Conservation (phyloP, 1,284 basidiomycete genomes). For the Leccinum cinnamomeum region DNA sequence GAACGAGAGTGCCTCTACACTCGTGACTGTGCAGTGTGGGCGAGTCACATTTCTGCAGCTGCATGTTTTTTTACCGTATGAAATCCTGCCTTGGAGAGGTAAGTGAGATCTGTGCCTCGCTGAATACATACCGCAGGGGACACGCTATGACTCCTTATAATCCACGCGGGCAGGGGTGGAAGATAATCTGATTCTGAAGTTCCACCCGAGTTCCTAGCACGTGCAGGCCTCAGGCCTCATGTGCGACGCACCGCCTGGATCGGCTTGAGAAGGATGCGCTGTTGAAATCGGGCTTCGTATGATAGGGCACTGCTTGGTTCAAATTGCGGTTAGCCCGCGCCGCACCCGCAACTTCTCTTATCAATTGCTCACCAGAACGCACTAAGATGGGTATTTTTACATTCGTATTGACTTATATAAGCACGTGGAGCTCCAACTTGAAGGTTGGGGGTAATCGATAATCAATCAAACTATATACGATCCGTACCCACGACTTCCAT, state of each 20-base stretch:
- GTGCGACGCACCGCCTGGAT: slow-evolving; percentile 6
- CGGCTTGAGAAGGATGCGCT: background rate
- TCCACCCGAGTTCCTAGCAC: background rate
- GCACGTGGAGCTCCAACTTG: background rate
- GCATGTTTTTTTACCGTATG: background rate
- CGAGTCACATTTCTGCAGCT: background rate
- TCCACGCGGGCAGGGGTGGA: background rate
- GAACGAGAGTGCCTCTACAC: background rate
- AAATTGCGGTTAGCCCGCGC: background rate
- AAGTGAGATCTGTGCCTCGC: background rate
- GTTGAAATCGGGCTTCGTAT: background rate
- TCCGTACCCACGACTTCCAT: background rate
- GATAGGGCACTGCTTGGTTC: background rate
- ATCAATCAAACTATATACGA: background rate
- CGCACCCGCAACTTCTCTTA: background rate
- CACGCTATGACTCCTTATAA: background rate
- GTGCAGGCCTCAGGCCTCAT: background rate
- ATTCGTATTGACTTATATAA: background rate
- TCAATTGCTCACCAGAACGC: background rate
- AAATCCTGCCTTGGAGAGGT: background rate
- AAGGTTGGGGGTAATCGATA: background rate
- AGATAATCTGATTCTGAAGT: background rate
- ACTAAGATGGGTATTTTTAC: background rate
- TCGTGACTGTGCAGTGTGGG: background rate
- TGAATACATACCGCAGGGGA: background rate